phyloP scores from a whole-genome alignment of 2,329 filamentous ascomycete genomes.

The Fusarium sp. region DNA sequence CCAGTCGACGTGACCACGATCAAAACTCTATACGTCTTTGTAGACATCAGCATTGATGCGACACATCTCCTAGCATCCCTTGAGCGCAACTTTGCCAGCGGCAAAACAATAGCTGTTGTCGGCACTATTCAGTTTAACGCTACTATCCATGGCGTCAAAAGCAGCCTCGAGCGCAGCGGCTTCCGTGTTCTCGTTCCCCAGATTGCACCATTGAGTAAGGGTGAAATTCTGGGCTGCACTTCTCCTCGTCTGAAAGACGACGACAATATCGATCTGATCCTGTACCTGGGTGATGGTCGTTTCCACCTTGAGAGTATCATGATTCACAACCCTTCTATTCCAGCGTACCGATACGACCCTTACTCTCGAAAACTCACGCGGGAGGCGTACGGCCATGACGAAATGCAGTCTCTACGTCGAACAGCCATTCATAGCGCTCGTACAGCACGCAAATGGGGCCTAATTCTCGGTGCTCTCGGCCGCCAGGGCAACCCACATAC shows the following conservation, averaged over 20 bases:
- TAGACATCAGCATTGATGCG: slow-evolving; percentile 96
- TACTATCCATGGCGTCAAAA: slow-evolving; percentile 86
- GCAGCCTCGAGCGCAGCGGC: slow-evolving; percentile 80
- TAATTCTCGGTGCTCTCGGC: slow-evolving; percentile 91
- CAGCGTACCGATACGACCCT: slow-evolving; percentile 95
- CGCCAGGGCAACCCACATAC: slow-evolving; percentile 96
- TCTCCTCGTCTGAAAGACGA: slow-evolving; percentile 73
- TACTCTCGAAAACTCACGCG: slow-evolving; percentile 91
- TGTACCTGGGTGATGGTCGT: slow-evolving; percentile 90
- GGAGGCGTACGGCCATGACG: slow-evolving; percentile 89
- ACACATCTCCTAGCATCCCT: slow-evolving; percentile 85
- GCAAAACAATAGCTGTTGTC: slow-evolving; percentile 90
- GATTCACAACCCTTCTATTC: slow-evolving; percentile 93
- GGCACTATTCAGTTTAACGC: slow-evolving; percentile 99
- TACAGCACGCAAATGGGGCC: slow-evolving; percentile 85
- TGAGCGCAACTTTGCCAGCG: slow-evolving; percentile 83
- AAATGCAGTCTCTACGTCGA: slow-evolving; percentile 83
- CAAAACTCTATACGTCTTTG: slow-evolving; percentile 96
- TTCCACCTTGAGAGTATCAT: slow-evolving; percentile 98
- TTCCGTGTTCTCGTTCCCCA: slow-evolving; percentile 90
- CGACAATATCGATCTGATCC: slow-evolving; percentile 74
- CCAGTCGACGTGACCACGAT: slow-evolving; percentile 97
- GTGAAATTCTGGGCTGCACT: slow-evolving; percentile 97
- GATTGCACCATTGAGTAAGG: slow-evolving; percentile 89
- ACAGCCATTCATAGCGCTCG: slow-evolving; percentile 80